Evolutionary conservation across 345 rosid genomes (phyloP).

Genomic region (Melaleuca quinquenervia): DNA sequence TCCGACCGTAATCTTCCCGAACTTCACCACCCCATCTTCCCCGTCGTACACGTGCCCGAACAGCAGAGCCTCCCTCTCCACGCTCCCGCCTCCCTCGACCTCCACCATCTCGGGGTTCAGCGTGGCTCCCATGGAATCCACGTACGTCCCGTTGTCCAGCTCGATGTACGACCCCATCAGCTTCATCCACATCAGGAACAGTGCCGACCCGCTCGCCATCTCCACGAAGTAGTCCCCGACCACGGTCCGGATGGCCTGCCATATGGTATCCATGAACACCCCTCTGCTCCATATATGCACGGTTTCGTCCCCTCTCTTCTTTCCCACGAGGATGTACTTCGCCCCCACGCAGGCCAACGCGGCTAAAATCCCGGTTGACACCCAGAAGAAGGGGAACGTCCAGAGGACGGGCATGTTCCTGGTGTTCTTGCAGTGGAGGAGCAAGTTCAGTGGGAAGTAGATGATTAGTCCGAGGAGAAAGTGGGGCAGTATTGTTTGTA

Average conservation of each 20-base stretch:
- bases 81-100: constrained; percentile 40
- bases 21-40: constrained; percentile 47
- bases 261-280: constrained; percentile 45
- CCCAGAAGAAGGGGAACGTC: constrained; percentile 44
- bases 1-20: constrained; percentile 35
- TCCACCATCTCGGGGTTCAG: constrained; percentile 64
- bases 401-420: constrained; percentile 18
- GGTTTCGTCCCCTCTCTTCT: constrained; percentile 41
- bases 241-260: constrained; percentile 51
- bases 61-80: constrained; percentile 39
- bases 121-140: constrained; percentile 50
- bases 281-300: constrained; percentile 33
- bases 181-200: constrained; percentile 40
- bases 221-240: constrained; percentile 55
- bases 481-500: constrained; percentile 46
- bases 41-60: constrained; percentile 66
- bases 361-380: constrained; percentile 29
- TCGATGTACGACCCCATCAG: constrained; percentile 46
- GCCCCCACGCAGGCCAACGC: constrained; percentile 31
- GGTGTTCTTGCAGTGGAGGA: constrained; percentile 18
- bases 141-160: constrained; percentile 25
- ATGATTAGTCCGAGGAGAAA: constrained; percentile 31
- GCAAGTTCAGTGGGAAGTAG: constrained; percentile 21
- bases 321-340: constrained; percentile 53
- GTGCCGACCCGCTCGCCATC: constrained; percentile 28